phyloP scores from a whole-genome alignment of 2,329 filamentous ascomycete genomes.

The Emmonsiellopsis sp. region DNA sequence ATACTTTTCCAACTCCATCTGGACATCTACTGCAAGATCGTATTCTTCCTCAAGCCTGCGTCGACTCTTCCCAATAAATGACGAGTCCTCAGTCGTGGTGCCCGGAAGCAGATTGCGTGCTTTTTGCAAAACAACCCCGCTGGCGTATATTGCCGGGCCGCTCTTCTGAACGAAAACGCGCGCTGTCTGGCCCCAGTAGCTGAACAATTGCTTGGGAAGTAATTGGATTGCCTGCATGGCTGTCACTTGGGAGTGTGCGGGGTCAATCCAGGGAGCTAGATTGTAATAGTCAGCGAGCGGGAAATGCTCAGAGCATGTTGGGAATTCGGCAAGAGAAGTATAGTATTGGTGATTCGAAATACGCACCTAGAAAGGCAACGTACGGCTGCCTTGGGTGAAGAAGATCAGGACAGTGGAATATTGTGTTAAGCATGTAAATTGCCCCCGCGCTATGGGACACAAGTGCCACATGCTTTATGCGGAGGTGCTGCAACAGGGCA shows the following conservation, averaged over 20 bases:
- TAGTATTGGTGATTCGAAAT: neutral
- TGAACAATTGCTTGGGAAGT: constrained; percentile 18
- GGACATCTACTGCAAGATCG: neutral
- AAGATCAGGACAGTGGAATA: constrained; percentile 25
- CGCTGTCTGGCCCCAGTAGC: constrained; percentile 20
- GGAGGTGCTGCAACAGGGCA: constrained; percentile 26
- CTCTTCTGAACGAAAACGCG: constrained; percentile 18
- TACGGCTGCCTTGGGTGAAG: constrained; percentile 23
- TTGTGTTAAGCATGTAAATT: constrained; percentile 35
- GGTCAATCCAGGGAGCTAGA: constrained; percentile 37
- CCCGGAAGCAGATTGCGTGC: neutral
- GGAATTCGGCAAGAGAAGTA: neutral
- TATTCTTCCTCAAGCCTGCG: neutral
- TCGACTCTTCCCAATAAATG: neutral
- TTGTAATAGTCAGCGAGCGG: neutral
- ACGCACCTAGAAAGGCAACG: constrained; percentile 13
- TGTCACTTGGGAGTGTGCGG: constrained; percentile 26
- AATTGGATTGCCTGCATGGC: constrained; percentile 19
- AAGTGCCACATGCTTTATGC: constrained; percentile 30
- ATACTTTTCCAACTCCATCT: neutral
- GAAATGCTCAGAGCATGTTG: too few relatives aligned
- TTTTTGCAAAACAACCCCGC: constrained; percentile 8
- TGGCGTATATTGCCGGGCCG: constrained; percentile 14
- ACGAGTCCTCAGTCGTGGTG: neutral
- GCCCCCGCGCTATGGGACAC: constrained; percentile 35